Evolutionary conservation across 208 protist species (phyloP).

Genomic region (Novymonas esmeraldas): DNA sequence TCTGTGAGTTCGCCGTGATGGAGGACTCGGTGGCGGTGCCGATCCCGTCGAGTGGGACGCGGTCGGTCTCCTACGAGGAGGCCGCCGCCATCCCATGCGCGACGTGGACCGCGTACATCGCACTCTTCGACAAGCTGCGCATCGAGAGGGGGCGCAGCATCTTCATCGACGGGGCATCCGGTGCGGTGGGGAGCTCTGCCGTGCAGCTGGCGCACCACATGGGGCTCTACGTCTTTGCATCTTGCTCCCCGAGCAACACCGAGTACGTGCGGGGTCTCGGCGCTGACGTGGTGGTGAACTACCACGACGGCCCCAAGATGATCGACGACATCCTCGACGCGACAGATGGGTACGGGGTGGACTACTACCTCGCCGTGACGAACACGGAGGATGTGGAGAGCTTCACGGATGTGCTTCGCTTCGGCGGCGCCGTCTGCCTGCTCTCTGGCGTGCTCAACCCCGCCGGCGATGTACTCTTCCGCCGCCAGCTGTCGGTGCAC

Average conservation of each 20-base stretch:
- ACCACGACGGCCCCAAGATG: slow-evolving; percentile 44
- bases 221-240: slow-evolving; percentile 64
- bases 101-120: slow-evolving; percentile 68
- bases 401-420: slow-evolving; percentile 55
- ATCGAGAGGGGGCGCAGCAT: slow-evolving; percentile 68
- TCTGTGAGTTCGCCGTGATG: slow-evolving; percentile 71
- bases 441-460: slow-evolving; percentile 43
- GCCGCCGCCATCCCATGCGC: slow-evolving; percentile 68
- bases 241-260: slow-evolving; percentile 55
- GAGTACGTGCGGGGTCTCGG: slow-evolving; percentile 55
- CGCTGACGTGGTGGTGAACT: slow-evolving; percentile 74
- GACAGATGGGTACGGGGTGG: slow-evolving; percentile 50
- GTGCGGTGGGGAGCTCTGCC: slow-evolving; percentile 71
- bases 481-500: slow-evolving; percentile 63
- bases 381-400: slow-evolving; percentile 37
- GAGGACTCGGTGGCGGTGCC: slow-evolving; percentile 42
- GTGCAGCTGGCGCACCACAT: slow-evolving; percentile 81
- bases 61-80: slow-evolving; percentile 60
- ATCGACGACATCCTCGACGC: slow-evolving; percentile 26
- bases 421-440: slow-evolving; percentile 74
- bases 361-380: slow-evolving; percentile 73
- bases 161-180: slow-evolving; percentile 74
- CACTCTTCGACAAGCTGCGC: slow-evolving; percentile 76
- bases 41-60: slow-evolving; percentile 34
- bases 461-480: slow-evolving; percentile 46